Evolutionary conservation across 2,329 filamentous ascomycete species (phyloP), one percentile per base, ranked within the genome.

Genomic region (Pseudohalonectria lignicola): DNA sequence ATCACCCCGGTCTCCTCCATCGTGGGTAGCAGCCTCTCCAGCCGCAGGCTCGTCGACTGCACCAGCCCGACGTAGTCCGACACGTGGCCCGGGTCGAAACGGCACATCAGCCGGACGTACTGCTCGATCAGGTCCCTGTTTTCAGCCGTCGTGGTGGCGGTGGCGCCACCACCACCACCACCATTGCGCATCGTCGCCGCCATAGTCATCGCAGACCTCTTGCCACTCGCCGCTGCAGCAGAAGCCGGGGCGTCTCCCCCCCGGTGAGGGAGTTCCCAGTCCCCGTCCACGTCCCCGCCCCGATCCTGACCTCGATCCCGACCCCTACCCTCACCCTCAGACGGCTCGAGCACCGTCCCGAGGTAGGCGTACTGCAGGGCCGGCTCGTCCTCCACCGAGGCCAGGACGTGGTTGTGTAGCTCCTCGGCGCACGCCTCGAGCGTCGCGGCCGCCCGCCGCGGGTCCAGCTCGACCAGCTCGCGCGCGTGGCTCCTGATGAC

Each of bases 51-150:
- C 10, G 82, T 79, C 3, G 80, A 79, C 47, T 86, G 83, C 3
- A 94, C 68, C 2, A 75, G 55, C 28, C 82, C 79, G 20, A 96
- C 75, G 55, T 92, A 98, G 39, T 87, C 80, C 3, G 85, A 84
- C 2, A 98, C 90, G 49, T 88, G 86, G 0, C 71, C 62, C 3
- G 86, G 76, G 42, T 94, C 76, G 55, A 86, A 94, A 40, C 67
- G 75, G 60, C 93, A 98, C 79, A 96, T 88, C 18, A 98, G 73
- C 49, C 83, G 82, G 4, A 96, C 79, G 56, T 96, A 96, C 39
- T 73, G 72, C 56, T 96, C 92, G 5, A 82, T 65, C 47, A 95
- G 78, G 25, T 72, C 70, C 31, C 74, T 67, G 31, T 74, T 69
- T 39, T 53, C 48, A 19, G 15, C 21, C 25, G 55, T 55, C 15